Percentiles rank a stretch among this genome's conserved stretches.
These are phyloP conservation scores for Lentinula guzmanii DNA, from an alignment of 768 basidiomycete species.

Conservation along the genomic window DNA sequence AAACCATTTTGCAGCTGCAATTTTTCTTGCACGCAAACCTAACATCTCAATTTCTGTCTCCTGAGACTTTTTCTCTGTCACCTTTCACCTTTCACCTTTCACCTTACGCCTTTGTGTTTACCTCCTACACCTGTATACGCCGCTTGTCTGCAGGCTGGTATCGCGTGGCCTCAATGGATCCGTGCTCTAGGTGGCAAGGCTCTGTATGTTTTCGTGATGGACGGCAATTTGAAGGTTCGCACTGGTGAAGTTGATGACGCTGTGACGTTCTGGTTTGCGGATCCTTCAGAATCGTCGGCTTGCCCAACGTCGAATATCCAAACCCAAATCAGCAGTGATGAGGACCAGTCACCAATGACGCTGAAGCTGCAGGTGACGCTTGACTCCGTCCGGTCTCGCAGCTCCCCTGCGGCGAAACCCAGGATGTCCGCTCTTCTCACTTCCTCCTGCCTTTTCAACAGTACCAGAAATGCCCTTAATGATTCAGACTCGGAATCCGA, in stretches of 20 bases:
- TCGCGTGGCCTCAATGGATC: slow-evolving; percentile 1
- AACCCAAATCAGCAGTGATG: neutral
- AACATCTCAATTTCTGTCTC: neutral
- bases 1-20: neutral
- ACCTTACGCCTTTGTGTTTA: neutral
- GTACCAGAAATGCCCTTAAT: neutral
- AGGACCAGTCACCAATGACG: neutral
- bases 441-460: neutral
- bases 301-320: neutral
- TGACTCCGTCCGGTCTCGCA: slow-evolving; percentile 1
- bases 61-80: neutral
- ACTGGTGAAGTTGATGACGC: neutral
- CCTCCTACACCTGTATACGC: slow-evolving; percentile 4
- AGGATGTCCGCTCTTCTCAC: neutral
- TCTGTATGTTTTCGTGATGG: slow-evolving; percentile 3
- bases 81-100: slow-evolving; percentile 2
- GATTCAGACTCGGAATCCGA: slow-evolving; percentile 6
- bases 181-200: neutral
- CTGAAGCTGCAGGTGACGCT: slow-evolving; percentile 1
- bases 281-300: neutral
- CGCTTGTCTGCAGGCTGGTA: slow-evolving; percentile 3
- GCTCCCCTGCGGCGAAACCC: neutral
- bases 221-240: slow-evolving; percentile 1
- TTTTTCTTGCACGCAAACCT: neutral
- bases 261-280: slow-evolving; percentile 1